Evolutionary conservation across 1,139 yeast genomes (phyloP), one percentile per base, ranked within the genome.

Genomic region (Candida tetrigidarum): DNA sequence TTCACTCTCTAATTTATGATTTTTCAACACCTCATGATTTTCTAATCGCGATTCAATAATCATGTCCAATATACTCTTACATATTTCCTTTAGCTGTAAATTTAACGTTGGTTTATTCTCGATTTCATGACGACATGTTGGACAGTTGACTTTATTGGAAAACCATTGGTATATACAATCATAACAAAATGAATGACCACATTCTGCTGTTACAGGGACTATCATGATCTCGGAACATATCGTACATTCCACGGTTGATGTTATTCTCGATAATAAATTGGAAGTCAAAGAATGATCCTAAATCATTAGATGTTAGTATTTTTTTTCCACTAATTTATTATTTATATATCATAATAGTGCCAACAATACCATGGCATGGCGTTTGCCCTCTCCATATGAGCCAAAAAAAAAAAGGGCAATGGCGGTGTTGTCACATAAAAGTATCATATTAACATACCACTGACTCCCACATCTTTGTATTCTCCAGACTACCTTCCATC

Each of bases 141-240:
- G 87, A 55, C 87, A 82, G 37, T 79, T 69, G 44, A 66, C 61
- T 46, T 71, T 71, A 45, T 67, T 72, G 20, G 65, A 65, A 48
- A 81, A 70, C 86, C 86, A 81, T 15, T 69, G 64, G 19, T 62
- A 58, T 22, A 81, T 61, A 52, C 87, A 82, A 46, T 67, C 71
- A 52, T 72, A 74, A 56, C 79, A 74, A 50, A 71, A 71, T 3
- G 75, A 64, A 50, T 74, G 79, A 15, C 79, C 80, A 55, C 80
- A 74, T 23, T 66, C 60, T 7, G 70, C 58, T 15, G 69, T 56
- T 43, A 71, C 69, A 5, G 80, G 80, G 3, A 69, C 69, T 50
- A 67, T 66, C 80, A 74, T 74, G 10, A 64, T 57, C 39, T 74
- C 79, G 4, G 76, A 66, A 50, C 80, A 74, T 22, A 74, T 67